These are phyloP conservation scores for Tetrahymena elliotti DNA, from an alignment of 73 alveolate genomes.

Conservation along the genomic window DNA sequence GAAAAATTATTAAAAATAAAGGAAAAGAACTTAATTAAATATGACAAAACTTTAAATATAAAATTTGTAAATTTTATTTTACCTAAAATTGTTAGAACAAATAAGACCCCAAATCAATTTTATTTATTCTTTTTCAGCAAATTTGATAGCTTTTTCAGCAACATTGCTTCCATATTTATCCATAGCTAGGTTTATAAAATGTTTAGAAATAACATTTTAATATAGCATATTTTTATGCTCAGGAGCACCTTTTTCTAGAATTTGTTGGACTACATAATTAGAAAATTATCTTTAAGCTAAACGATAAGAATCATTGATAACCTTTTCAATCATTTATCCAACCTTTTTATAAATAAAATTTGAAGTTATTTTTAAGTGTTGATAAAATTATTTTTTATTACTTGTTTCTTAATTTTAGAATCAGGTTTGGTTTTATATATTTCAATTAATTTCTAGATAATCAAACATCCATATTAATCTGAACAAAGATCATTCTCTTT, in stretches of 20 bases:
- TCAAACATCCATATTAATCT: slow-evolving; percentile 37
- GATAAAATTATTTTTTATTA: not conserved
- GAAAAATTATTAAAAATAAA: not conserved
- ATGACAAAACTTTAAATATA: no score
- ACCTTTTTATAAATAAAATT: not conserved
- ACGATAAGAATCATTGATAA: slow-evolving; percentile 19
- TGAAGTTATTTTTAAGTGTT: no score
- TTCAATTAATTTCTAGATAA: slow-evolving; percentile 24
- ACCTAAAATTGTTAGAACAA: slow-evolving; percentile 9
- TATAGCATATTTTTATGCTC: slow-evolving; percentile 12
- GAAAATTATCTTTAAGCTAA: slow-evolving; percentile 37
- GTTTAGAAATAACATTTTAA: slow-evolving; percentile 13
- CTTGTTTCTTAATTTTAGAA: not conserved
- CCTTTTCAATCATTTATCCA: slow-evolving; percentile 13
- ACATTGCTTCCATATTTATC: slow-evolving; percentile 43
- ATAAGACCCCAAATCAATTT: slow-evolving; percentile 12
- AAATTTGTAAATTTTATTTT: not conserved
- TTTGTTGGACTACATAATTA: slow-evolving; percentile 21
- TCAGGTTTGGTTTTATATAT: not conserved
- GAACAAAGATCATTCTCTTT: slow-evolving; percentile 23
- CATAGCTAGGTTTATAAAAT: slow-evolving; percentile 31
- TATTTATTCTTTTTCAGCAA: slow-evolving; percentile 18
- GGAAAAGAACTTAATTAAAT: not conserved
- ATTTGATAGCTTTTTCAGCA: slow-evolving; percentile 35
- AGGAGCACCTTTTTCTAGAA: slow-evolving; percentile 32